Percentiles rank a stretch among this genome's conserved stretches.
These are phyloP conservation scores for Boletus pseudopeckii DNA, from an alignment of 768 basidiomycete genomes.

Conservation along the genomic window DNA sequence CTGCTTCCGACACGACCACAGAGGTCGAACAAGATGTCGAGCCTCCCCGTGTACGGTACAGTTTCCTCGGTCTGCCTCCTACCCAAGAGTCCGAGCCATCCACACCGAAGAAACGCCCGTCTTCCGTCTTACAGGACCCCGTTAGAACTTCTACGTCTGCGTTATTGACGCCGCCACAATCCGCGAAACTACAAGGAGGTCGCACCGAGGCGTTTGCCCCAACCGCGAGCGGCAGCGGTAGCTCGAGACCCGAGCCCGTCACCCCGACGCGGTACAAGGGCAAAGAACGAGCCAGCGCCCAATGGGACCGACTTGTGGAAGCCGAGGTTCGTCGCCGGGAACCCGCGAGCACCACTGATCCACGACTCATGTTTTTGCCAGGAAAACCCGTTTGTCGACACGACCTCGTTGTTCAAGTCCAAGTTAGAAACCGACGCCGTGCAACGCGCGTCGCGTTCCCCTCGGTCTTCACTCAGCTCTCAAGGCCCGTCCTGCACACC, in stretches of 20 bases:
- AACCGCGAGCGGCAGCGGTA: background rate
- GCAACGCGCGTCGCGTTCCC: background rate
- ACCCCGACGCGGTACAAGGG: constrained; percentile 27
- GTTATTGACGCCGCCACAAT: constrained; percentile 23
- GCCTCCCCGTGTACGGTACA: constrained; percentile 4
- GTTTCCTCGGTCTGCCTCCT: constrained; percentile 20
- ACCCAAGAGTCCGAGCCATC: constrained; percentile 14
- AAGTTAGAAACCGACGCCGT: background rate
- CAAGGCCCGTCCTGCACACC: background rate
- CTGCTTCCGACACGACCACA: background rate
- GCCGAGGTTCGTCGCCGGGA: constrained; percentile 5
- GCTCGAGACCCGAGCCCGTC: constrained; percentile 4
- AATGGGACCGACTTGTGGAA: constrained; percentile 2
- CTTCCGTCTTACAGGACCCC: background rate
- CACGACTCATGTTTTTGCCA: background rate
- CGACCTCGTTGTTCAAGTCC: background rate
- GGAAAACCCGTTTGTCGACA: constrained; percentile 19
- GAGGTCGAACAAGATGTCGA: background rate
- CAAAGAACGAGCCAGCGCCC: constrained; percentile 14
- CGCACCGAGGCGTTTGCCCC: background rate
- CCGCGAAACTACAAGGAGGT: background rate
- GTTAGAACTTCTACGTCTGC: background rate
- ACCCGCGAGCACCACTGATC: background rate
- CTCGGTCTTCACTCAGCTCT: background rate
- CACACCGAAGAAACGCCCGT: constrained; percentile 14